Conservation (phyloP, 2,329 filamentous ascomycete species). For the Aureobasidium sp. region DNA sequence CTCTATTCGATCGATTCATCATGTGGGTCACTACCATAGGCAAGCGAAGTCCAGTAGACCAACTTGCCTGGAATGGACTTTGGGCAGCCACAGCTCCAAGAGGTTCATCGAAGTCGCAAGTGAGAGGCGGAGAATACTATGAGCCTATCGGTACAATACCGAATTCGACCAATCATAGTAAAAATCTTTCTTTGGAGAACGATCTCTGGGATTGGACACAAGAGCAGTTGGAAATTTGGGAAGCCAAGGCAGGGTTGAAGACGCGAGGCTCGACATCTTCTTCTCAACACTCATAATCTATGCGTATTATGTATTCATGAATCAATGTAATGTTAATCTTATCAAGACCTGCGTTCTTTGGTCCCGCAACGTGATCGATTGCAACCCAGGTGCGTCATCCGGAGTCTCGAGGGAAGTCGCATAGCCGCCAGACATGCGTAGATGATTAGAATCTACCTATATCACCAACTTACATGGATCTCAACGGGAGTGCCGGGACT, state of each 20-base stretch:
- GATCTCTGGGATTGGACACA: constrained; percentile 36
- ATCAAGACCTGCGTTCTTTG: constrained; percentile 5
- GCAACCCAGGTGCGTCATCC: neutral
- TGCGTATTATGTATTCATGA: constrained; percentile 10
- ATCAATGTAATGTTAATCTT: neutral
- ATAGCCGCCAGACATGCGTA: neutral
- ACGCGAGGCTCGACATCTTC: neutral
- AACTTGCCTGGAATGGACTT: constrained; percentile 29
- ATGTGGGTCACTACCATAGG: constrained; percentile 21
- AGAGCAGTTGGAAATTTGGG: constrained; percentile 27
- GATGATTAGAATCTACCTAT: neutral
- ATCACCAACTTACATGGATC: too few species aligned
- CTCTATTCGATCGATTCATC: constrained; percentile 34
- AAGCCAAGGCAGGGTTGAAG: constrained; percentile 7
- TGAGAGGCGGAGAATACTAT: constrained; percentile 33
- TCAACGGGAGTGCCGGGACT: too few species aligned
- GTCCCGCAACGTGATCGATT: neutral
- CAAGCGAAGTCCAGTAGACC: constrained; percentile 24
- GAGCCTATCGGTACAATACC: constrained; percentile 28
- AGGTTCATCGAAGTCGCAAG: constrained; percentile 22
- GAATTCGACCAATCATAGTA: constrained; percentile 19
- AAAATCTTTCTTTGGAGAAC: constrained; percentile 27
- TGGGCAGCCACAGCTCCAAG: constrained; percentile 29
- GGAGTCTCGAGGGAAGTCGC: neutral
- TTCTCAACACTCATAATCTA: neutral